Evolutionary conservation across 805 yeast genomes (phyloP).

Genomic region (Lipomyces sp.): DNA sequence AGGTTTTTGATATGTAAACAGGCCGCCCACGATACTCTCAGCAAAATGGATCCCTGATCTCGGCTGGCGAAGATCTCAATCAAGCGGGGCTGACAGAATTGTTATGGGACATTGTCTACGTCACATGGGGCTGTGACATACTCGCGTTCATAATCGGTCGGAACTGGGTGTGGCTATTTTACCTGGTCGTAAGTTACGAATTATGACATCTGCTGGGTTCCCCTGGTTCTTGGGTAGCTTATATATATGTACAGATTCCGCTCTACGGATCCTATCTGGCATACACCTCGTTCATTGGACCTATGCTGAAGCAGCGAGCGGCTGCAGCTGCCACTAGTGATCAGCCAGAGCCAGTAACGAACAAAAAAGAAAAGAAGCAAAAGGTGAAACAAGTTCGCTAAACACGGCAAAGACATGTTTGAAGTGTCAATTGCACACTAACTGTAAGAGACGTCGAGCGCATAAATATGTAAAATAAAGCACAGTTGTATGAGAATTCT

Average conservation of each 20-base stretch:
- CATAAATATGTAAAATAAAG: not conserved
- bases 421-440: not conserved
- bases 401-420: not conserved
- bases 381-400: constrained; percentile 27
- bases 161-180: constrained; percentile 64
- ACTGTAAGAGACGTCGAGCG: not conserved
- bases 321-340: constrained; percentile 5
- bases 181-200: constrained; percentile 44
- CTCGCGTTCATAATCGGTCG: constrained; percentile 60
- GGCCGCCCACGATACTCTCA: constrained; percentile 60
- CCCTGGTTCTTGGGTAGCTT: not conserved
- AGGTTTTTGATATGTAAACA: not conserved
- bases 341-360: not conserved
- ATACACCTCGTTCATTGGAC: constrained; percentile 32
- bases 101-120: constrained; percentile 69
- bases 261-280: constrained; percentile 27
- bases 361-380: constrained; percentile 20
- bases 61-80: constrained; percentile 64
- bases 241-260: constrained; percentile 26
- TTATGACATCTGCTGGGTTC: not conserved
- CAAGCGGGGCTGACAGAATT: constrained; percentile 73
- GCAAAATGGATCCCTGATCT: constrained; percentile 53
- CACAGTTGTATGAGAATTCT: not conserved
- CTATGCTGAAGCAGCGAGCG: constrained; percentile 27
- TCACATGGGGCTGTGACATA: constrained; percentile 63